These are phyloP conservation scores for Talaromyces ruber DNA, from an alignment of 495 filamentous ascomycete species.

Conservation along the genomic window DNA sequence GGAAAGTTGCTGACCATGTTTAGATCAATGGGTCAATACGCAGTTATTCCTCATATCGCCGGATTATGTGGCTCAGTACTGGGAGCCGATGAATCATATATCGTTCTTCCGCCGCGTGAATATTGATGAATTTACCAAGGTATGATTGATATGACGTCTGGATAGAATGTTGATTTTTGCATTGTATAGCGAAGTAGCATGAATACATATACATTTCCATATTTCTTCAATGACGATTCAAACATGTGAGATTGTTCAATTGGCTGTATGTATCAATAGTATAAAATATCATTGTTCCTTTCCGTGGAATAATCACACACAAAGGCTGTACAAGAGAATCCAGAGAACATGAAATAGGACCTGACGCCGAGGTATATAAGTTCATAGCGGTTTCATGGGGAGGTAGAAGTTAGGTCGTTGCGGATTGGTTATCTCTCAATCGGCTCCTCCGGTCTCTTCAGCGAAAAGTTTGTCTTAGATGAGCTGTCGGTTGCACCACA, in stretches of 20 bases:
- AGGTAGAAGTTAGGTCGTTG: background rate
- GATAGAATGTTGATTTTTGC: background rate
- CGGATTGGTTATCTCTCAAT: background rate
- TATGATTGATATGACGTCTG: background rate
- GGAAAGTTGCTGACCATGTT: background rate
- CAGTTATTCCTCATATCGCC: constrained; percentile 74
- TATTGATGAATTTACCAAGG: constrained; percentile 43
- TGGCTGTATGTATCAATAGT: background rate
- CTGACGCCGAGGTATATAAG: background rate
- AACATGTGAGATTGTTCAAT: background rate
- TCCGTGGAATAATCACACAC: background rate
- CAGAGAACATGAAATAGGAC: background rate
- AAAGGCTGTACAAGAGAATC: background rate
- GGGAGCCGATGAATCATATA: constrained; percentile 70
- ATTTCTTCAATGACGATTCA: constrained; percentile 64
- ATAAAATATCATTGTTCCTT: background rate
- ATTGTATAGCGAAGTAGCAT: background rate
- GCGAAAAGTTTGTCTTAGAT: background rate
- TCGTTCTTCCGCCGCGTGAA: constrained; percentile 74
- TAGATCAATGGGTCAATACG: constrained; percentile 64
- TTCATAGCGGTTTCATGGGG: background rate
- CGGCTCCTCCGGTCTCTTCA: background rate
- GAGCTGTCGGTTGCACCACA: too few relatives aligned
- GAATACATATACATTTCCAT: background rate
- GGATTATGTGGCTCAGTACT: constrained; percentile 73